Conservation (phyloP, 352 stramenopile species). For the Globisporangium camurandrum region DNA sequence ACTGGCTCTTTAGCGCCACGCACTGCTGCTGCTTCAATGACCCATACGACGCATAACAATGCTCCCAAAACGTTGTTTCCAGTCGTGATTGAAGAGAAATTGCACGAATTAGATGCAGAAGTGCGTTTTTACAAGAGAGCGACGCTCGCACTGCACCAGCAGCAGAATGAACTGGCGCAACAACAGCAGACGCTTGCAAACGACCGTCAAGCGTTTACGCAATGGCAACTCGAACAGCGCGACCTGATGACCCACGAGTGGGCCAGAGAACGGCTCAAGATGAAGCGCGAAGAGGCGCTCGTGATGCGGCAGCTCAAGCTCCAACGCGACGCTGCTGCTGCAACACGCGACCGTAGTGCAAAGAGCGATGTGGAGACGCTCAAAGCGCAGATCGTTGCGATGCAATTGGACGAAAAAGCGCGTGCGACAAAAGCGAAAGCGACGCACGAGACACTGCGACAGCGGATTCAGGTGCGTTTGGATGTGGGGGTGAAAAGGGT, state of each 20-base stretch:
- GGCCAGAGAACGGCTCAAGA: constrained; percentile 57
- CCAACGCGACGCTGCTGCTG: constrained; percentile 44
- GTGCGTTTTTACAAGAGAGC: constrained; percentile 84
- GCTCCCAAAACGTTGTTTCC: constrained; percentile 50
- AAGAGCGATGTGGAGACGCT: constrained; percentile 61
- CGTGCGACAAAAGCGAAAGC: constrained; percentile 55
- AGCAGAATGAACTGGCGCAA: constrained; percentile 60
- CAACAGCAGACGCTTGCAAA: constrained; percentile 43
- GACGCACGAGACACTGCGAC: constrained; percentile 52
- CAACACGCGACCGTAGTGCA: constrained; percentile 50
- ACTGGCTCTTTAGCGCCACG: too few species aligned
- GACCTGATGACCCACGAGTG: constrained; percentile 58
- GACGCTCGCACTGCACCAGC: constrained; percentile 69
- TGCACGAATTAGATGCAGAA: constrained; percentile 74
- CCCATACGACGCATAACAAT: too few species aligned
- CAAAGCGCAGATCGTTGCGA: constrained; percentile 77
- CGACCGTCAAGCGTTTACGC: constrained; percentile 40
- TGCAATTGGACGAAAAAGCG: constrained; percentile 65
- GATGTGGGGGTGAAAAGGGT: background rate
- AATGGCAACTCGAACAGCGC: constrained; percentile 45
- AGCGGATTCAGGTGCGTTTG: constrained; percentile 46
- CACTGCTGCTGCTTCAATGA: too few species aligned
- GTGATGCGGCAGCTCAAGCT: constrained; percentile 72
- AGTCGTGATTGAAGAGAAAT: constrained; percentile 72
- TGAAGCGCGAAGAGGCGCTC: constrained; percentile 63